Conservation (phyloP, 805 yeast species). For the Wickerhamomyces chambardii region DNA sequence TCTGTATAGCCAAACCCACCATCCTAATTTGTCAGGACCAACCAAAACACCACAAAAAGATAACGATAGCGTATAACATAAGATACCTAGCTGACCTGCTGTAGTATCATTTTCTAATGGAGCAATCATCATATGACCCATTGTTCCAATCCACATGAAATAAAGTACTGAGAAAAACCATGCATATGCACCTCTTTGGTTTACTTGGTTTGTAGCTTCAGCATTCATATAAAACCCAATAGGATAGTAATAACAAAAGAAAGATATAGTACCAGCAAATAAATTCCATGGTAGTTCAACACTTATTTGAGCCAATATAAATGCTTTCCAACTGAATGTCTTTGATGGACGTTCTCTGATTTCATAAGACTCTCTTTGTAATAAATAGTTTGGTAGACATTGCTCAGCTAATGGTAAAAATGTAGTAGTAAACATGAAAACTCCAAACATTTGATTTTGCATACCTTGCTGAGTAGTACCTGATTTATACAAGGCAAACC, state of each 20-base stretch:
- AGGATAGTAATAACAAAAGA: slow-evolving; percentile 64
- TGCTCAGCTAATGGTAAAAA: slow-evolving; percentile 54
- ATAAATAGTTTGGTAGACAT: slow-evolving; percentile 50
- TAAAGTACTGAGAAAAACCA: slow-evolving; percentile 33
- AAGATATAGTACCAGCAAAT: slow-evolving; percentile 52
- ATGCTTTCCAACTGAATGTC: slow-evolving; percentile 59
- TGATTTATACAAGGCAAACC: slow-evolving; percentile 69
- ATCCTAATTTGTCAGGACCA: slow-evolving; percentile 47
- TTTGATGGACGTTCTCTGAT: slow-evolving; percentile 69
- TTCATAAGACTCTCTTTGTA: slow-evolving; percentile 60
- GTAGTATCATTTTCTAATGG: slow-evolving; percentile 50
- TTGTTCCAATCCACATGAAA: slow-evolving; percentile 39
- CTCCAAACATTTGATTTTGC: slow-evolving; percentile 76
- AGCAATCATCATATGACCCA: slow-evolving; percentile 51
- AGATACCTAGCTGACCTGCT: slow-evolving; percentile 51
- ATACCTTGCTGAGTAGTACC: slow-evolving; percentile 53
- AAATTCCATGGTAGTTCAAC: slow-evolving; percentile 63
- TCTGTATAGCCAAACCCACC: slow-evolving; percentile 77
- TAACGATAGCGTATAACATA: slow-evolving; percentile 50
- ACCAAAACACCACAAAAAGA: slow-evolving; percentile 76
- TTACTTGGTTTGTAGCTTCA: slow-evolving; percentile 36
- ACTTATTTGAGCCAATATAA: slow-evolving; percentile 50
- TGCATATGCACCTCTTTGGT: slow-evolving; percentile 49
- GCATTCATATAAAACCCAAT: slow-evolving; percentile 60
- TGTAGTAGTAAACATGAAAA: slow-evolving; percentile 58